phyloP scores from a whole-genome alignment of 2,329 filamentous ascomycete species.

The Botrytis pseudocinerea region DNA sequence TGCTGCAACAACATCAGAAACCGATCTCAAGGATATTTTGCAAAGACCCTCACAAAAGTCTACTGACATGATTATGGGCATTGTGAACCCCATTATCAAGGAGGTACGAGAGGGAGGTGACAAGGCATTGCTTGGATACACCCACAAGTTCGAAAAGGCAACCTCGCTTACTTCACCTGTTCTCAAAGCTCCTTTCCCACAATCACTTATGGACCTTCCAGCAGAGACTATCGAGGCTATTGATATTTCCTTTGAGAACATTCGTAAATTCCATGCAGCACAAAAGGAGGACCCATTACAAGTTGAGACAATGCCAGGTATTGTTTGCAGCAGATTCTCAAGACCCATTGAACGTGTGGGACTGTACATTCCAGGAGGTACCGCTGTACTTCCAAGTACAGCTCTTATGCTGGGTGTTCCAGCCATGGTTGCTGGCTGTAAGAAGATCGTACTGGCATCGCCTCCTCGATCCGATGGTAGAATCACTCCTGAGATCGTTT shows the following conservation, averaged over 20 bases:
- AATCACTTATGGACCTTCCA: conserved; percentile 80
- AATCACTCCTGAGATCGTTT: conserved; percentile 95
- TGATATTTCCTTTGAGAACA: conserved; percentile 91
- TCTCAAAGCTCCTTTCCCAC: conserved; percentile 82
- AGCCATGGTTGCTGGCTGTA: conserved; percentile 94
- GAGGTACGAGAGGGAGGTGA: conserved; percentile 83
- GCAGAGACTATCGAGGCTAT: conserved; percentile 89
- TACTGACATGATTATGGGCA: conserved; percentile 88
- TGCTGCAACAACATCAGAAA: conserved; percentile 61
- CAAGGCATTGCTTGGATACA: conserved; percentile 85
- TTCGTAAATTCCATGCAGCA: conserved; percentile 87
- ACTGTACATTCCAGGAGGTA: conserved; percentile 92
- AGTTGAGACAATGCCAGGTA: conserved; percentile 97
- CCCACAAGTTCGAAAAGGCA: conserved; percentile 97
- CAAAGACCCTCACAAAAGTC: conserved; percentile 92
- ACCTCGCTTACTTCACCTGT: conserved; percentile 88
- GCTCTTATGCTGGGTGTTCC: conserved; percentile 98
- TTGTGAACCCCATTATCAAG: conserved; percentile 88
- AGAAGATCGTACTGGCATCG: conserved; percentile 90
- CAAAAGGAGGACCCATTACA: conserved; percentile 80
- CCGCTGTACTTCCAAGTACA: conserved; percentile 93
- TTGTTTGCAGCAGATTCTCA: conserved; percentile 89
- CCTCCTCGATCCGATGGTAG: conserved; percentile 87
- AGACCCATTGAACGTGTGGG: conserved; percentile 95
- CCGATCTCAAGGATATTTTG: conserved; percentile 71